A percentile compares a stretch with the other conserved stretches of the same genome.
Evolutionary conservation across 1,139 yeast genomes (phyloP).

Genomic region (Pichia sp.): DNA sequence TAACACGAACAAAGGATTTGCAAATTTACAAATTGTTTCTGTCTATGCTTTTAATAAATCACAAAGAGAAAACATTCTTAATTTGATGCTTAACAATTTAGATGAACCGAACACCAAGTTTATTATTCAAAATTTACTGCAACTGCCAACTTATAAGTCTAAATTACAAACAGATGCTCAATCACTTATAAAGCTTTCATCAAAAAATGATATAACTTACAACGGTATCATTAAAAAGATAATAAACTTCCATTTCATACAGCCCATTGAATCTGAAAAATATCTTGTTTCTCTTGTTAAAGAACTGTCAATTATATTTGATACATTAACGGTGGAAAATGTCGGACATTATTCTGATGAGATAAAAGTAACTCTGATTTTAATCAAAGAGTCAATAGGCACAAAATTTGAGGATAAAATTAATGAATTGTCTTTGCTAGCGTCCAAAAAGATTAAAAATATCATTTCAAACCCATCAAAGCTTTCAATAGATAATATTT

Average conservation of each 20-base stretch:
- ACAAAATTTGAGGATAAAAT: background rate
- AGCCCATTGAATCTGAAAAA: slow-evolving; percentile 10
- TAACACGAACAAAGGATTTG: slow-evolving; percentile 3
- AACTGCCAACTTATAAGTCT: slow-evolving; percentile 48
- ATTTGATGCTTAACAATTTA: slow-evolving; percentile 29
- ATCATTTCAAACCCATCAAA: slow-evolving; percentile 3
- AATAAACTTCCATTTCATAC: slow-evolving; percentile 17
- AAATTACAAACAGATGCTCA: slow-evolving; percentile 40
- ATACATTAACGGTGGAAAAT: background rate
- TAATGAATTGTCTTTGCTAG: background rate
- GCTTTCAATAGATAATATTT: slow-evolving; percentile 3
- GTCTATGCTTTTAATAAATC: slow-evolving; percentile 43
- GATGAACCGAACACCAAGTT: slow-evolving; percentile 11
- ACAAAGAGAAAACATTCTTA: slow-evolving; percentile 36
- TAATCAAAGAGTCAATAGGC: slow-evolving; percentile 1
- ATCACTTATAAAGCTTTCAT: slow-evolving; percentile 25
- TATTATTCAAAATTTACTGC: slow-evolving; percentile 35
- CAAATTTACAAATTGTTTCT: slow-evolving; percentile 35
- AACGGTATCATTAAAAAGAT: slow-evolving; percentile 17
- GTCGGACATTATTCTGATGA: background rate
- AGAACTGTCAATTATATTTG: background rate
- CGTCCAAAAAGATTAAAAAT: background rate
- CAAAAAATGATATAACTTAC: background rate
- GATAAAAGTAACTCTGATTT: background rate
- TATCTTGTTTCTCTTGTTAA: slow-evolving; percentile 6